Conservation (phyloP, 2,329 filamentous ascomycete species). For the Macrophomina pseudophaseolina region DNA sequence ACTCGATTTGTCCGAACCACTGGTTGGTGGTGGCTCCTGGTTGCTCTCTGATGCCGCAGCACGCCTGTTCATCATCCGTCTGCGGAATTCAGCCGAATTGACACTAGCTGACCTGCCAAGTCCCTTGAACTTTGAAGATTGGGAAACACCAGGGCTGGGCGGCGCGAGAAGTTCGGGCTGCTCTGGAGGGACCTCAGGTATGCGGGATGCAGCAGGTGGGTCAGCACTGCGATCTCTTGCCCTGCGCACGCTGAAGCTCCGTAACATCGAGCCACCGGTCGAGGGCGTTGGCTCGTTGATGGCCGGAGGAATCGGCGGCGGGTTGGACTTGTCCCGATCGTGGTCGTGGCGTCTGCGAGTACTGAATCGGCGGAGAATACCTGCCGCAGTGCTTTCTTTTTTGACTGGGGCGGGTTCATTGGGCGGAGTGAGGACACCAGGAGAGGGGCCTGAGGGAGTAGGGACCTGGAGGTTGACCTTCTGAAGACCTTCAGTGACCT, state of each 20-base stretch:
- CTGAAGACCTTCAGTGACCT: conserved; percentile 75
- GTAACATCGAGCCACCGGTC: conserved; percentile 63
- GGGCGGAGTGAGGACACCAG: conserved; percentile 61
- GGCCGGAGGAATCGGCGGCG: conserved; percentile 76
- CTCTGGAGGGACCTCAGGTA: conserved; percentile 64
- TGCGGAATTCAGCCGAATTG: conserved; percentile 81
- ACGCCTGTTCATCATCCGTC: conserved; percentile 64
- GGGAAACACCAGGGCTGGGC: conserved; percentile 65
- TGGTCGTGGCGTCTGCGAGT: conserved; percentile 75
- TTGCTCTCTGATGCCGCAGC: conserved; percentile 48
- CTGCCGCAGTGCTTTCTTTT: conserved; percentile 86
- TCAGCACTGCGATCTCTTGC: conserved; percentile 60
- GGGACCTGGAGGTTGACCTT: conserved; percentile 63
- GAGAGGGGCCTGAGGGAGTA: conserved; percentile 47
- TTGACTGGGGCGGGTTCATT: conserved; percentile 62
- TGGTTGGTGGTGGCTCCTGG: conserved; percentile 67
- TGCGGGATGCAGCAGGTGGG: conserved; percentile 53
- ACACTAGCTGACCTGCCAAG: conserved; percentile 89
- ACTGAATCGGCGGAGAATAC: conserved; percentile 86
- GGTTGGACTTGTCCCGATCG: conserved; percentile 60
- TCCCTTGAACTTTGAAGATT: conserved; percentile 66
- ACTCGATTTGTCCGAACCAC: conserved; percentile 78
- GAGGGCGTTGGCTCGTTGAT: conserved; percentile 78
- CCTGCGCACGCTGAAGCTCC: conserved; percentile 85
- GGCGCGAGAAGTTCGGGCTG: conserved; percentile 76